phyloP scores from a whole-genome alignment of 2,329 filamentous ascomycete genomes.

The Delphinella strobiligena region DNA sequence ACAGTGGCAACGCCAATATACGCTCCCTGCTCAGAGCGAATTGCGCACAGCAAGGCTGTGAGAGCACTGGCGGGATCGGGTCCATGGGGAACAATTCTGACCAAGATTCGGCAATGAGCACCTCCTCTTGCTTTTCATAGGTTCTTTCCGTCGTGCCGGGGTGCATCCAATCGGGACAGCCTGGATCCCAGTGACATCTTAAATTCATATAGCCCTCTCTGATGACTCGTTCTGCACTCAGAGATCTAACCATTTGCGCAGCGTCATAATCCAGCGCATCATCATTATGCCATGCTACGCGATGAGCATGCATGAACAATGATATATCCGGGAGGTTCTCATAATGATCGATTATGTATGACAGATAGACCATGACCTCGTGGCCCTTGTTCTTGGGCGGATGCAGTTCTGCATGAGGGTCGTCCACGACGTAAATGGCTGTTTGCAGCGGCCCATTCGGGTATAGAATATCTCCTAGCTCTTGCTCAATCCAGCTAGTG shows the following conservation, averaged over 20 bases:
- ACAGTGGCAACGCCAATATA: conserved; percentile 40
- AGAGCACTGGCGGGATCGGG: conserved; percentile 37
- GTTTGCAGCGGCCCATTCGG: conserved; percentile 23
- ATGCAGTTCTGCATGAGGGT: conserved; percentile 33
- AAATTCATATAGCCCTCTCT: conserved; percentile 44
- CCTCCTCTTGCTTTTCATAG: conserved; percentile 30
- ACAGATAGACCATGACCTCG: conserved; percentile 51
- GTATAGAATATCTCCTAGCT: conserved; percentile 33
- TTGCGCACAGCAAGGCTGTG: conserved; percentile 52
- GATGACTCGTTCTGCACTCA: conserved; percentile 34
- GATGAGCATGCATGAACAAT: conserved; percentile 51
- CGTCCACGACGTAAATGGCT: conserved; percentile 42
- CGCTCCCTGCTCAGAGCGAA: conserved; percentile 49
- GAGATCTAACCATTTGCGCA: conserved; percentile 30
- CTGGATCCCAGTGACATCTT: conserved; percentile 42
- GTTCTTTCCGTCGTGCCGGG: conserved; percentile 27
- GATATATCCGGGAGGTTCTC: conserved; percentile 44
- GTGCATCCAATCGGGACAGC: conserved; percentile 44
- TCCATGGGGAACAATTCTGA: conserved; percentile 36
- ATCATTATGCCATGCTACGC: conserved; percentile 46
- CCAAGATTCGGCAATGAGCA: conserved; percentile 33
- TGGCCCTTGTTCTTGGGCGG: conserved; percentile 48
- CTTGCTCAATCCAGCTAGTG: conserved; percentile 40
- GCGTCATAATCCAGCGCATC: conserved; percentile 34
- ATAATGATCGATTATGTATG: conserved; percentile 51